Percentiles rank a stretch among this genome's conserved stretches.
These are phyloP conservation scores for Tetracladium setigerum DNA, from an alignment of 495 filamentous ascomycete genomes.

Conservation along the genomic window DNA sequence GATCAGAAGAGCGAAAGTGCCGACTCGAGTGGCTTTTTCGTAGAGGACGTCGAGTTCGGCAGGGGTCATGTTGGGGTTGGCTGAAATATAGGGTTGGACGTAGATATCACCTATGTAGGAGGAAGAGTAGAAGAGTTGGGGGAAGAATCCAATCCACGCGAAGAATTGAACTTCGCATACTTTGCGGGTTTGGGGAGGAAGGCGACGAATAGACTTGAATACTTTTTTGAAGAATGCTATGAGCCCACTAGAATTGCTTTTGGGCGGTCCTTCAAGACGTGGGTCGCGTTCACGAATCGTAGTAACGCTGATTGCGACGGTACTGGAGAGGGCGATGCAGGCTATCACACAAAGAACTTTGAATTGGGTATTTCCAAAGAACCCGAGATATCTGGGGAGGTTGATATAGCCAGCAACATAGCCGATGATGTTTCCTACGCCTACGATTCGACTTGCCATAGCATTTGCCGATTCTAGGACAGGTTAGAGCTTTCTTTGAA, in stretches of 20 bases:
- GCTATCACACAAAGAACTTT: conserved; percentile 82
- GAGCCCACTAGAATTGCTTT: conserved; percentile 52
- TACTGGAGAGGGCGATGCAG: conserved; percentile 56
- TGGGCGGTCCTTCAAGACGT: conserved; percentile 53
- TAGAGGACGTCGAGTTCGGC: conserved; percentile 68
- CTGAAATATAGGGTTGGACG: conserved; percentile 67
- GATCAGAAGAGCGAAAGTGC: conserved; percentile 79
- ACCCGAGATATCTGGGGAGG: conserved; percentile 61
- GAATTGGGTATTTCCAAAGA: conserved; percentile 79
- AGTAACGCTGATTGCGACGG: conserved; percentile 56
- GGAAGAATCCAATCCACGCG: conserved; percentile 93
- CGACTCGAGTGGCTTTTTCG: conserved; percentile 74
- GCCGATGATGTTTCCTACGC: conserved; percentile 79
- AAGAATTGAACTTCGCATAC: conserved; percentile 85
- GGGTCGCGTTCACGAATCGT: conserved; percentile 74
- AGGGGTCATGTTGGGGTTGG: conserved; percentile 66
- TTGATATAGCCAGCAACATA: conserved; percentile 77
- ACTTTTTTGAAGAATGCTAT: conserved; percentile 71
- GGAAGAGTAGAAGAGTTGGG: conserved; percentile 88
- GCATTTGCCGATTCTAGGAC: conserved; percentile 63
- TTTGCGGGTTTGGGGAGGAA: conserved; percentile 71
- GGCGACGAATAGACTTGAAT: conserved; percentile 61
- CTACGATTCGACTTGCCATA: conserved; percentile 74
- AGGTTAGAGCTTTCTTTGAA: conserved; percentile 6
- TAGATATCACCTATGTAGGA: conserved; percentile 89